A percentile compares a stretch with the other conserved stretches of the same genome.
Conservation (phyloP, 441 rosid species). For the Adansonia rubrostipa region DNA sequence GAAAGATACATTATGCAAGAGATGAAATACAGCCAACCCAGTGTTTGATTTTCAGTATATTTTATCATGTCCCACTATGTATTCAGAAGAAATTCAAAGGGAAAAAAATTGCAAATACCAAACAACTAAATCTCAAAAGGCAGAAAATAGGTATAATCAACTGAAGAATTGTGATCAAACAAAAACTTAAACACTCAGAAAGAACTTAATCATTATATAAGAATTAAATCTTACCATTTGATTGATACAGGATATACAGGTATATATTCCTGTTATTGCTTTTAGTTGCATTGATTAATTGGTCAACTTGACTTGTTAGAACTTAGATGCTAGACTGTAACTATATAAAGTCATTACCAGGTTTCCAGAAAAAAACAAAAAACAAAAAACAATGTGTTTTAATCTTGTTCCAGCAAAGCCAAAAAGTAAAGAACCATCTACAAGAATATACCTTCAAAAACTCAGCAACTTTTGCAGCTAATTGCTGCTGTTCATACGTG, state of each 20-base stretch:
- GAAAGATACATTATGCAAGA: constrained; percentile 1
- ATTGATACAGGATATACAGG: background rate
- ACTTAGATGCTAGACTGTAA: constrained; percentile 10
- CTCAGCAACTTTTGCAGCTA: constrained; percentile 82
- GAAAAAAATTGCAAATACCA: constrained; percentile 4
- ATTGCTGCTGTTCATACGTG: constrained; percentile 85
- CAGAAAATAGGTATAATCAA: constrained; percentile 9
- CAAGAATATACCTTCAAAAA: constrained; percentile 70
- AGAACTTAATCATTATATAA: background rate
- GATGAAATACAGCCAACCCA: background rate
- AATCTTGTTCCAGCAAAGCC: constrained; percentile 18
- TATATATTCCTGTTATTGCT: background rate
- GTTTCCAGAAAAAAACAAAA: background rate
- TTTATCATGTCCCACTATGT: constrained; percentile 3
- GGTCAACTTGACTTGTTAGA: background rate
- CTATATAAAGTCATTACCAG: background rate
- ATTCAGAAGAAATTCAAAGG: background rate
- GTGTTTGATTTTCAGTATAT: constrained; percentile 6
- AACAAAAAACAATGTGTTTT: background rate
- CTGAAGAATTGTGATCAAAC: constrained; percentile 13
- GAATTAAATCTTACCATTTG: constrained; percentile 16
- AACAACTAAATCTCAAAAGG: background rate
- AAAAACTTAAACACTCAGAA: background rate
- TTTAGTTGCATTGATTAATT: background rate
- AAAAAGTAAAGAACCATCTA: background rate